Conservation (phyloP, 345 rosid species). For the Turnera subulata region DNA sequence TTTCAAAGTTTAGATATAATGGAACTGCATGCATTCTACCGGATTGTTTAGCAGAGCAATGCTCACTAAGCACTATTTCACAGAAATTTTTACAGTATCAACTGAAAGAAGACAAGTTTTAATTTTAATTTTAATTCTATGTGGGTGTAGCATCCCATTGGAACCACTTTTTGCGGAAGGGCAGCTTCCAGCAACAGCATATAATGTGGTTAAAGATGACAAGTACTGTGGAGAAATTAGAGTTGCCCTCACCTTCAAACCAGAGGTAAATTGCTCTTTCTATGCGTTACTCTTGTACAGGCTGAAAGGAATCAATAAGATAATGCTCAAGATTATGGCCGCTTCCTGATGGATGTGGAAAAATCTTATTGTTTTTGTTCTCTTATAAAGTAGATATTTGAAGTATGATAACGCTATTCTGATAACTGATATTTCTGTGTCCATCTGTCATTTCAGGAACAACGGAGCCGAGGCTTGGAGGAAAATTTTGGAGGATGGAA, state of each 20-base stretch:
- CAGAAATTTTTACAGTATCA: not conserved
- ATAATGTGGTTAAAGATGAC: constrained; percentile 27
- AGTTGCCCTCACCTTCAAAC: constrained; percentile 31
- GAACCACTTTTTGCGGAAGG: constrained; percentile 31
- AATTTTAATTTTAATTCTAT: not conserved
- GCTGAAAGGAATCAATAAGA: too few relatives aligned
- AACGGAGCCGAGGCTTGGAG: constrained; percentile 26
- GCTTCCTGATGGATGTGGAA: too few relatives aligned
- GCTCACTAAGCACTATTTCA: too few relatives aligned
- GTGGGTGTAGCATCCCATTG: constrained; percentile 25
- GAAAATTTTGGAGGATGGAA: constrained; percentile 67
- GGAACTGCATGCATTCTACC: too few relatives aligned
- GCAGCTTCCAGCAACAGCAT: constrained; percentile 24
- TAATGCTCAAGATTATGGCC: too few relatives aligned
- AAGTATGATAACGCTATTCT: not conserved
- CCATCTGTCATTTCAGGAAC: constrained; percentile 21
- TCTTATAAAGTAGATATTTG: not conserved
- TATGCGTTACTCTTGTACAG: too few relatives aligned
- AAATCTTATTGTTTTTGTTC: not conserved
- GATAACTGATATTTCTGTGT: not conserved
- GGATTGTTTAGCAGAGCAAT: too few relatives aligned
- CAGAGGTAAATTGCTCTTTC: constrained; percentile 17
- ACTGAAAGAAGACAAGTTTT: not conserved
- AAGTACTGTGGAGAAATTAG: constrained; percentile 28
- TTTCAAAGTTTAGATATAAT: too few relatives aligned